Base-by-base conservation (phyloP, 2,329 filamentous ascomycete species). In the Tolypocladium endophyticum region DNA sequence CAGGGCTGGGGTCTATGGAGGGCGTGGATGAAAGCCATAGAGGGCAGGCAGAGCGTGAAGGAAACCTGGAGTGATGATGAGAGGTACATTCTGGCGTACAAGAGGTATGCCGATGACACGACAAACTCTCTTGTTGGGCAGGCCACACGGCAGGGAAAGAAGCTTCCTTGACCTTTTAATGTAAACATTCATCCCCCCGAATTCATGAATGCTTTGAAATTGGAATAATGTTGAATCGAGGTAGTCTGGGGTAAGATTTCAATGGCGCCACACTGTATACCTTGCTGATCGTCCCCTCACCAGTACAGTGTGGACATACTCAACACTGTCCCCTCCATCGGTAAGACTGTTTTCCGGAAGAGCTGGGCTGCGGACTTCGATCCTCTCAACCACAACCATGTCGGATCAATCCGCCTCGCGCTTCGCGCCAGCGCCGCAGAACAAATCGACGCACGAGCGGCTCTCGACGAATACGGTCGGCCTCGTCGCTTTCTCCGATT, bases 401-500 rank as follows among this genome's bases (percentile, higher is more conserved):
- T 73, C 79, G 25, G 73, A 77, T 61, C 69, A 69, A 59, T 64
- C 66, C 50, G 64, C 71, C 23, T 80, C 82, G 60, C 85, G 88
- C 62, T 96, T 96, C 74, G 87, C 87, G 1, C 35, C 35, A n/a
- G 35, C 35, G 33, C 80, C 87, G 50, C 89, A 92, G 69, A 87
- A 86, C 63, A 81, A 87, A 65, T 89, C 89, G 1, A 89, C 90
- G 1, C 85, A 93, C 72, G 87, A 96, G 69, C 81, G 91, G 18
- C 81, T 96, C 55, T 93, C 93, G 61, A 90, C 86, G 58, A 87
- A 91, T 69, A 96, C 91, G 0, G 92, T 97, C 65, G 94, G 94
- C 47, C 86, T 99, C 3, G 93, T 97, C 58, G 85, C 90, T 60
- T 86, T 97, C 52, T 91, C 90, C 64, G 94, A 97, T 71, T 97